These are phyloP conservation scores for Cicer chorassanicum DNA, from an alignment of 306 rosid genomes.

Conservation along the genomic window DNA sequence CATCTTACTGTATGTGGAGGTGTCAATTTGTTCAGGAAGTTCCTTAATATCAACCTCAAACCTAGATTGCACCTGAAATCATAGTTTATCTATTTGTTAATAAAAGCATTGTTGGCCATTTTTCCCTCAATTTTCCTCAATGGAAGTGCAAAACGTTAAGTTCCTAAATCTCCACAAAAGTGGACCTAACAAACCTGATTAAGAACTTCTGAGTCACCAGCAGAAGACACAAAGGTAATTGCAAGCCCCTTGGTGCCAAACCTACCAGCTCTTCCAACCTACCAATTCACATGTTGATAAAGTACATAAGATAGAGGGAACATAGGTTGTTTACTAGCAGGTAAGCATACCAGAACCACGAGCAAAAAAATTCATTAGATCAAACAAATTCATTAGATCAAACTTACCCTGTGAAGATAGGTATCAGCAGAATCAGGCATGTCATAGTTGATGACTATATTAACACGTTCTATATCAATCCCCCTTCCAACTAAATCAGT, in stretches of 20 bases:
- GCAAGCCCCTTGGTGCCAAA: constrained; percentile 99
- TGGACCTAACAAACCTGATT: constrained; percentile 50
- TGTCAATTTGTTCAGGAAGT: constrained; percentile 98
- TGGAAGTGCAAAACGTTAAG: not conserved
- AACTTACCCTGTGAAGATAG: constrained; percentile 73
- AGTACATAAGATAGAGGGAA: not conserved
- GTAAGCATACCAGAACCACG: constrained; percentile 5
- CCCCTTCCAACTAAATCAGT: constrained; percentile 88
- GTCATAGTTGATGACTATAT: constrained; percentile 81
- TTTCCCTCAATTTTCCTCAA: not conserved
- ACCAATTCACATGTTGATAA: constrained; percentile 27
- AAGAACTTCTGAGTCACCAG: constrained; percentile 81
- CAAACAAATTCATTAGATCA: not conserved
- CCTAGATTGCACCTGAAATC: constrained; percentile 89
- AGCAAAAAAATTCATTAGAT: not conserved
- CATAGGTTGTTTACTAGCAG: constrained; percentile 5
- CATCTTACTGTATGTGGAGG: constrained; percentile 85
- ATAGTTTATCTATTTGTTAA: constrained; percentile 52
- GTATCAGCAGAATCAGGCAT: constrained; percentile 83
- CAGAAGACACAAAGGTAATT: constrained; percentile 87
- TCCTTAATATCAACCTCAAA: constrained; percentile 96
- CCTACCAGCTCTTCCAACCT: constrained; percentile 98
- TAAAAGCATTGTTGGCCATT: constrained; percentile 5
- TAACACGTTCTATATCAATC: constrained; percentile 84
- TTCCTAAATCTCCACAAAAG: not conserved